A percentile compares a stretch with the other conserved stretches of the same genome.
phyloP scores from a whole-genome alignment of 176 grass and related monocot genomes.

The Tillandsia fasciculata region DNA sequence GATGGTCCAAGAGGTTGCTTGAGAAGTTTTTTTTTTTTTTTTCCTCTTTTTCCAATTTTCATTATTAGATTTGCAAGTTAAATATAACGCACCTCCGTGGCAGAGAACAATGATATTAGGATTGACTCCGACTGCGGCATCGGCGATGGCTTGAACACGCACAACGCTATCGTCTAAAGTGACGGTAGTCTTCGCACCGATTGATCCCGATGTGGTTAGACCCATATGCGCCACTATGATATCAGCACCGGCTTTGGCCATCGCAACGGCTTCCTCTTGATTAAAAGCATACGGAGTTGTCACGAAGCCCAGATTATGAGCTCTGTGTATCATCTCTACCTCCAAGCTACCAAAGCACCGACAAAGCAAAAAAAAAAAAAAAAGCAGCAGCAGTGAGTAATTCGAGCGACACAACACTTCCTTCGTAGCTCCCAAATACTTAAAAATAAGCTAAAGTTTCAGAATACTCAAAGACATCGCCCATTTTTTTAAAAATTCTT shows the following conservation, averaged over 20 bases:
- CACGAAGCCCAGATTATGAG: conserved; percentile 66
- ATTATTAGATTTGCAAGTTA: too few relatives aligned
- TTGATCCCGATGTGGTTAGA: conserved; percentile 82
- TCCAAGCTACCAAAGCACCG: conserved; percentile 45
- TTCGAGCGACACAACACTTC: neutral
- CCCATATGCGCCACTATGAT: conserved; percentile 95
- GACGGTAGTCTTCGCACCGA: conserved; percentile 66
- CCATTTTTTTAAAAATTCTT: too few relatives aligned
- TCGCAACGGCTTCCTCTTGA: conserved; percentile 55
- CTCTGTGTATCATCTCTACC: conserved; percentile 84
- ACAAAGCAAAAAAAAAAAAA: too few relatives aligned
- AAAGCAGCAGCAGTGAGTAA: conserved; percentile 1
- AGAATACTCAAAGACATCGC: too few relatives aligned
- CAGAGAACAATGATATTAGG: conserved; percentile 74
- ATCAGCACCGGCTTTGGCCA: conserved; percentile 77
- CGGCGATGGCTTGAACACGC: conserved; percentile 63
- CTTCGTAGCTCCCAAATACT: neutral
- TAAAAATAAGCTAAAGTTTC: neutral
- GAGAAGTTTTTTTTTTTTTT: too few relatives aligned
- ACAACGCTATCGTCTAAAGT: conserved; percentile 51
- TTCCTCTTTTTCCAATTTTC: too few relatives aligned
- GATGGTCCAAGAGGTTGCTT: too few relatives aligned
- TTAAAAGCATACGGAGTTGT: conserved; percentile 91
- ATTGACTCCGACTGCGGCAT: conserved; percentile 63
- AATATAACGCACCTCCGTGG: conserved; percentile 52